Evolutionary conservation across 2,329 filamentous ascomycete species (phyloP), one percentile per base, ranked within the genome.

Genomic region (Colletotrichum destructivum): DNA sequence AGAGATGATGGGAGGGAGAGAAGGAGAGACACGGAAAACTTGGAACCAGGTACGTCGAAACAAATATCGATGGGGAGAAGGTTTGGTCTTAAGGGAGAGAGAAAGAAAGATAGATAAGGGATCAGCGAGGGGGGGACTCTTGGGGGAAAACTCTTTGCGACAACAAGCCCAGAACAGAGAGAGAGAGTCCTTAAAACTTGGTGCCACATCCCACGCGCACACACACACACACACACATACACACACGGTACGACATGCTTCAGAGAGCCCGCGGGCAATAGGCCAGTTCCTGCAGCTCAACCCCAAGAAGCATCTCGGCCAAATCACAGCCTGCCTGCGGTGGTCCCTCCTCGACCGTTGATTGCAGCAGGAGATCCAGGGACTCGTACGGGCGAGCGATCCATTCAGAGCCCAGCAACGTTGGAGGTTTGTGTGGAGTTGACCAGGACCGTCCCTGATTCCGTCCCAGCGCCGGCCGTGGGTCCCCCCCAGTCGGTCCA

Each of bases 361-460:
- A 49, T 54, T 62, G 64, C 65, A 59, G 49, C 59, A 69, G 59
- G 69, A 59, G 4, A 64, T 60, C 47, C 65, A 71, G 69, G 65
- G 69, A 71, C 69, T 31, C 31, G 31, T 31, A 69, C n/a, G 49
- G 40, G 40, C 21, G n/a, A 31, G 64, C 59, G 31, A 69, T 46
- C 69, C 64, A 56, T 59, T 23, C 23, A 62, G 47, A 16, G 40
- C 46, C 44, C 44, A 67, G 51, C 23, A 59, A 71, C 46, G 64
- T 62, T 69, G 54, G 46, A 69, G 40, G 60, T 51, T 26, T 44
- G 65, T 63, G 69, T 69, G 69, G 69, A 71, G 69, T 69, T 71
- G 65, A 69, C 69, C 38, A 47, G 69, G 69, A 59, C 46, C 35
- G 64, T 59, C 69, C 69, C 69, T 71, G 59, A 54, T 60, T 49